phyloP scores from a whole-genome alignment of 768 basidiomycete species.

The Hygrophoropsis aurantiaca region DNA sequence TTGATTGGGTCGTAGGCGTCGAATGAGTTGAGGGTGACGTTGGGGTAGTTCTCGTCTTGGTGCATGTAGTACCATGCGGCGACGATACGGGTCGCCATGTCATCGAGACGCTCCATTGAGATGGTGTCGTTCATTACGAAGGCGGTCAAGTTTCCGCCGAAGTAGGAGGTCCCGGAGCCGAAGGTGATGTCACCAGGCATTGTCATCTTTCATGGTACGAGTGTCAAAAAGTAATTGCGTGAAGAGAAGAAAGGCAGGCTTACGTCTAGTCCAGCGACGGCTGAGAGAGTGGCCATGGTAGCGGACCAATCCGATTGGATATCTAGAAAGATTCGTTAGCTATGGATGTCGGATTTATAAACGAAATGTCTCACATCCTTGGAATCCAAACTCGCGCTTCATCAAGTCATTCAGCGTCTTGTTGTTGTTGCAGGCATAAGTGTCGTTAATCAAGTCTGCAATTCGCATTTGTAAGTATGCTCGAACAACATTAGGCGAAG shows the following conservation, averaged over 20 bases:
- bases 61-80: conserved; percentile 54
- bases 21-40: conserved; percentile 26
- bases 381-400: conserved; percentile 67
- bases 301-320: conserved; percentile 66
- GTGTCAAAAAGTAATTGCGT: not conserved
- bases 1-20: conserved; percentile 27
- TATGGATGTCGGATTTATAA: not conserved
- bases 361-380: conserved; percentile 47
- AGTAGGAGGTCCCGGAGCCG: conserved; percentile 43
- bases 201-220: conserved; percentile 50
- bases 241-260: conserved; percentile 14
- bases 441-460: conserved; percentile 56
- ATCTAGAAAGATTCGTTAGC: conserved; percentile 27
- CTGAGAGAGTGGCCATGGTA: conserved; percentile 46
- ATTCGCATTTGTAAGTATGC: conserved; percentile 10
- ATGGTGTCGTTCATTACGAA: conserved; percentile 64
- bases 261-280: conserved; percentile 64
- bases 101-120: conserved; percentile 55
- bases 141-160: conserved; percentile 57
- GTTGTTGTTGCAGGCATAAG: conserved; percentile 65
- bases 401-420: conserved; percentile 58
- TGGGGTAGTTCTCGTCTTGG: conserved; percentile 31
- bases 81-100: conserved; percentile 72
- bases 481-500: not conserved
- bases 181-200: conserved; percentile 65